These are phyloP conservation scores for Lithocarpus polystachyus DNA, from an alignment of 306 rosid species.

Conservation along the genomic window DNA sequence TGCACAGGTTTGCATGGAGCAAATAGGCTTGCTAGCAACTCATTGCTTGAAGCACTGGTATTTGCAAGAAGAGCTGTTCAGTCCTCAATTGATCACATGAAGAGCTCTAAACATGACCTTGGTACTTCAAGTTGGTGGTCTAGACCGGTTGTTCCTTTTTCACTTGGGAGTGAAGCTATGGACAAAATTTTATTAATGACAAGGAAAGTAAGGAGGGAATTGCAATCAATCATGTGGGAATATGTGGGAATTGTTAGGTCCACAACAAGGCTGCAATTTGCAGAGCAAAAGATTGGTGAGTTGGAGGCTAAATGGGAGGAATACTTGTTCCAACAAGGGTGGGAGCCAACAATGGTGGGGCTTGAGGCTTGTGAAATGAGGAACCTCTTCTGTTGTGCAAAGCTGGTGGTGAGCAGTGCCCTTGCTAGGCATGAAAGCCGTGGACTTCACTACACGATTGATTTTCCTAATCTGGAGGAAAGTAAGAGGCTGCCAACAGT, in stretches of 20 bases:
- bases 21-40: constrained; percentile 93
- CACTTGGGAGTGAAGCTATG: constrained; percentile 37
- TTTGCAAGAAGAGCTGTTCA: constrained; percentile 87
- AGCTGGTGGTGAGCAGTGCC: constrained; percentile 84
- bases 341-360: constrained; percentile 80
- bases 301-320: constrained; percentile 87
- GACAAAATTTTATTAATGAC: constrained; percentile 45
- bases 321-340: constrained; percentile 59
- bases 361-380: constrained; percentile 90
- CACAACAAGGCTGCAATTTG: constrained; percentile 67
- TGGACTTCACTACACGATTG: constrained; percentile 83
- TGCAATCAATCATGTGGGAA: constrained; percentile 79
- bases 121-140: constrained; percentile 62
- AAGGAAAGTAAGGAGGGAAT: constrained; percentile 51
- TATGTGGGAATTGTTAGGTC: constrained; percentile 88
- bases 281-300: constrained; percentile 56
- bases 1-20: constrained; percentile 99
- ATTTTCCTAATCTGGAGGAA: constrained; percentile 85
- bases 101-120: constrained; percentile 44
- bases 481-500: constrained; percentile 91
- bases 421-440: constrained; percentile 91
- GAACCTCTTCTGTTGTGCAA: constrained; percentile 89
- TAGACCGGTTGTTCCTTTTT: constrained; percentile 49
- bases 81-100: constrained; percentile 77
- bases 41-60: constrained; percentile 96